These are phyloP conservation scores for Metarhizium robertsii DNA, from an alignment of 2,329 filamentous ascomycete genomes.

Conservation along the genomic window DNA sequence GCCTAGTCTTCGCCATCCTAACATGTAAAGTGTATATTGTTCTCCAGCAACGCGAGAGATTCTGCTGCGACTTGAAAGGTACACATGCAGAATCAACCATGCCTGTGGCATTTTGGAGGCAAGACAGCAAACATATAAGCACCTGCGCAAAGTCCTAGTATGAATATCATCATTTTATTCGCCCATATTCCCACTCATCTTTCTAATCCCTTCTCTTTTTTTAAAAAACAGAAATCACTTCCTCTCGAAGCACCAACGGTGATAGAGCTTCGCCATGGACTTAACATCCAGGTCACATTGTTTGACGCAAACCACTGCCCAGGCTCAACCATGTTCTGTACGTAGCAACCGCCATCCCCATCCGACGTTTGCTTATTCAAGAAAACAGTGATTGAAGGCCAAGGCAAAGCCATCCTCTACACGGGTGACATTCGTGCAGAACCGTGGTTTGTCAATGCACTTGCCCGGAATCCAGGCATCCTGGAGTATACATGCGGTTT, in stretches of 20 bases:
- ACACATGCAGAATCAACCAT: constrained; percentile 73
- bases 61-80: constrained; percentile 69
- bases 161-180: constrained; percentile 2
- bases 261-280: constrained; percentile 63
- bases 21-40: constrained; percentile 60
- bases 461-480: constrained; percentile 62
- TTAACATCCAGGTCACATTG: constrained; percentile 68
- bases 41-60: constrained; percentile 76
- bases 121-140: constrained; percentile 64
- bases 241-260: constrained; percentile 71
- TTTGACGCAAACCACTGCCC: constrained; percentile 89
- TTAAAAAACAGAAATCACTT: constrained; percentile 53
- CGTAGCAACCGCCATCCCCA: constrained; percentile 12
- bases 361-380: neutral
- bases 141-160: constrained; percentile 61
- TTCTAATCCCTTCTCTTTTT: neutral
- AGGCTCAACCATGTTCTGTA: constrained; percentile 81
- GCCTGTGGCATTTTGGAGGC: constrained; percentile 68
- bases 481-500: constrained; percentile 62
- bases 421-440: constrained; percentile 86
- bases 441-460: constrained; percentile 70
- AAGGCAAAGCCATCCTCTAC: constrained; percentile 67
- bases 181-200: neutral
- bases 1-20: too few relatives aligned
- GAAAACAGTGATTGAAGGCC: constrained; percentile 60